These are phyloP conservation scores for Rhodotorula sp. DNA, from an alignment of 1,284 basidiomycete species.

Conservation along the genomic window DNA sequence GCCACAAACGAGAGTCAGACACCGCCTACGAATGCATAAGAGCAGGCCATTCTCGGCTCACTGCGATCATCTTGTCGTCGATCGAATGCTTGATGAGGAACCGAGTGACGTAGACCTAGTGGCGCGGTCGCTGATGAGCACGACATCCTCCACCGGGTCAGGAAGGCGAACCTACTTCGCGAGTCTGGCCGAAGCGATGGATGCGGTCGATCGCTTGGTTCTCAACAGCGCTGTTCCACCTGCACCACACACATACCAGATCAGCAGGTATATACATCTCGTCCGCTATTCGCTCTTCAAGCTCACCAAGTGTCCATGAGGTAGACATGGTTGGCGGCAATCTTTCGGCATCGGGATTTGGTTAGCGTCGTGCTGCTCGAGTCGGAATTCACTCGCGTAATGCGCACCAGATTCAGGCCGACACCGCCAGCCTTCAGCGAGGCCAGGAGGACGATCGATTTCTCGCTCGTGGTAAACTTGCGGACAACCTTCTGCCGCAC, in stretches of 20 bases:
- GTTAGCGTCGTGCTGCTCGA: background rate
- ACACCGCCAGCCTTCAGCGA: slow-evolving; percentile 89
- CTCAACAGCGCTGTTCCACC: slow-evolving; percentile 31
- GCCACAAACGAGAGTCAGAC: background rate
- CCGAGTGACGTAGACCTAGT: slow-evolving; percentile 40
- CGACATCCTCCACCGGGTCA: background rate
- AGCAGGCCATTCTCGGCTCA: background rate
- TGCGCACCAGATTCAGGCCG: slow-evolving; percentile 53
- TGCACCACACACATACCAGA: background rate
- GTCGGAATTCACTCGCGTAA: no score
- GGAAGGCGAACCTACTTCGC: slow-evolving; percentile 10
- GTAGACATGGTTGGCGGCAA: slow-evolving; percentile 37
- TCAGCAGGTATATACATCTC: no score
- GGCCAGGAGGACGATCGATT: slow-evolving; percentile 81
- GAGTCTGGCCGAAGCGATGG: slow-evolving; percentile 44
- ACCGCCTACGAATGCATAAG: background rate
- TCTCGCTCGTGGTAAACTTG: slow-evolving; percentile 70
- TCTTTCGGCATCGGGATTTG: slow-evolving; percentile 5
- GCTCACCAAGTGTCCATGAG: slow-evolving; percentile 39
- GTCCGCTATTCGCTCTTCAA: slow-evolving; percentile 2
- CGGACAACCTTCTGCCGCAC: slow-evolving; percentile 72
- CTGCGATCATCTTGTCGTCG: slow-evolving; percentile 43
- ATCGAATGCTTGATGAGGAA: slow-evolving; percentile 42
- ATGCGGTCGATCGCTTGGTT: slow-evolving; percentile 44
- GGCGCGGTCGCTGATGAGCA: background rate